These are phyloP conservation scores for Cladobotryum mycophilum DNA, from an alignment of 2,329 filamentous ascomycete genomes.

Conservation along the genomic window DNA sequence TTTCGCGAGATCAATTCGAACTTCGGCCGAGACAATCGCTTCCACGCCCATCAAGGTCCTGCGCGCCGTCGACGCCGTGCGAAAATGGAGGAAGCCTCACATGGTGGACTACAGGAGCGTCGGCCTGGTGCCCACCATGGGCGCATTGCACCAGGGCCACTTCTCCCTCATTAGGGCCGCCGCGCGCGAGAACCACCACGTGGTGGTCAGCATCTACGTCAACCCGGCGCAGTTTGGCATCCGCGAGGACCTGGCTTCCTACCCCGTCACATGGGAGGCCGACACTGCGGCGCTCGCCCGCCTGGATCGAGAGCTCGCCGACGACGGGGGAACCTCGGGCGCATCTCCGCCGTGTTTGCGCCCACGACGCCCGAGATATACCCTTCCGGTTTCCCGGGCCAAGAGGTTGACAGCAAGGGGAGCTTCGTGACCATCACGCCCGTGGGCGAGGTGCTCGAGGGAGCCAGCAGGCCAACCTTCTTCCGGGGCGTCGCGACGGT, in stretches of 20 bases:
- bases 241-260: conserved; percentile 79
- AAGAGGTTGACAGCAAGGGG: conserved; percentile 67
- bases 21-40: conserved; percentile 42
- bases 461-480: conserved; percentile 81
- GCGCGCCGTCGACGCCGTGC: conserved; percentile 66
- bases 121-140: conserved; percentile 94
- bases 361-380: conserved; percentile 83
- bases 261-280: conserved; percentile 81
- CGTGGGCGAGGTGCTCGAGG: conserved; percentile 74
- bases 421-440: conserved; percentile 91
- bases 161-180: conserved; percentile 78
- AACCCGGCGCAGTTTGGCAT: conserved; percentile 95
- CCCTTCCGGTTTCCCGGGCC: conserved; percentile 68
- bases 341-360: conserved; percentile 77
- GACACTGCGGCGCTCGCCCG: conserved; percentile 62
- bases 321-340: conserved; percentile 54
- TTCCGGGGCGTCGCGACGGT: conserved; percentile 95
- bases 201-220: conserved; percentile 89
- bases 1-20: conserved; percentile 16
- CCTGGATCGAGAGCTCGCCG: conserved; percentile 68
- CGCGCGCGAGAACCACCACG: conserved; percentile 74
- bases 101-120: conserved; percentile 63
- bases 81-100: conserved; percentile 62
- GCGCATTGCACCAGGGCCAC: conserved; percentile 89
- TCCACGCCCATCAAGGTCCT: conserved; percentile 62